Base-by-base conservation (phyloP, 441 rosid species). In the Populus tomentosa region DNA sequence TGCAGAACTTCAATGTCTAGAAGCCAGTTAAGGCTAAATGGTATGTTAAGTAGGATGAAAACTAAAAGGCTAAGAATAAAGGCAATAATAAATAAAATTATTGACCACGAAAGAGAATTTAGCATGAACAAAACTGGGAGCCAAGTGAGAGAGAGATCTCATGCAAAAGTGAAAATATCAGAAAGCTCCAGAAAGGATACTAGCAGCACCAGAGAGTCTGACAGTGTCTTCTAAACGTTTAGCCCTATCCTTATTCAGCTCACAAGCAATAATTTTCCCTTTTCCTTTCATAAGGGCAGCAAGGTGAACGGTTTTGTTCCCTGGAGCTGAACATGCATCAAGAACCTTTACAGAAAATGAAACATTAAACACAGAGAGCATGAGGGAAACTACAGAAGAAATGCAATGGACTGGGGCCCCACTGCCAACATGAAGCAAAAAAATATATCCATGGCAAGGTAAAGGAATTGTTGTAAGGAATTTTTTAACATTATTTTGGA, bases 271-370 rank as follows among this genome's bases (percentile, higher is more conserved):
- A 72, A 93, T 84, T 81, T 83, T 90, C 32, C 98, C 99, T 77
- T 86, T 84, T 69, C 95, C 99, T 81, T 82, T 76, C 99, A 92
- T 92, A 65, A 95, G 90, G 72, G 99, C 94, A 63, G 98, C 99
- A 67, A 95, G 92, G 84, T 95, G 95, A 53, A 90, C 90, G 70
- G 98, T 95, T 90, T 95, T 93, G 89, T 95, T 95, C 80, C 99
- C 99, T 56, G 98, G 99, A 81, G 99, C 97, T 80, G 99, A 88
- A 80, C 98, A 95, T 72, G 97, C 98, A 84, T 93, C 98, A 83
- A 92, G 84, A 84, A 91, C 97, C 96, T 92, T 84, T 86, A 82
- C 72, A 84, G 73, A 76, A 78, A 65, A 74, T 35, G 13, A 59
- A 28, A 81, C 74, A 56, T 59, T 23, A 62, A 71, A 42, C 28